Evolutionary conservation across 768 basidiomycete species (phyloP).

Genomic region (Lactarius hengduanensis): DNA sequence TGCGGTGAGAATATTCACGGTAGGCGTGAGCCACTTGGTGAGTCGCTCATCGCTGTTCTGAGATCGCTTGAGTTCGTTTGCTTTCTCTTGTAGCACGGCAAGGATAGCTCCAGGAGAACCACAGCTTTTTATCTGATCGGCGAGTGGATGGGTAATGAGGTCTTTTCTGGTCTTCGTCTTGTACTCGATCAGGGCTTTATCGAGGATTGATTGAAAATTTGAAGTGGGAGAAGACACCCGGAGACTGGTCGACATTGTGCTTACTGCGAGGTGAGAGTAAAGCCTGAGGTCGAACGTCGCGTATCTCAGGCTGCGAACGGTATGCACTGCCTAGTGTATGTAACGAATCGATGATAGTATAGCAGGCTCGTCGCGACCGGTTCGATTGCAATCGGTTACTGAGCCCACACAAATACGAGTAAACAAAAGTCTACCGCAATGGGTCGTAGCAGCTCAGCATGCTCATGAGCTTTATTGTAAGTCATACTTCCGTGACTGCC

Average conservation of each 20-base stretch:
- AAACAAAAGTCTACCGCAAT: too few species aligned
- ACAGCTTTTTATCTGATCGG: background rate
- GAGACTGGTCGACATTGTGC: background rate
- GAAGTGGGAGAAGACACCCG: background rate
- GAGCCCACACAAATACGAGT: too few species aligned
- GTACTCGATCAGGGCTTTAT: background rate
- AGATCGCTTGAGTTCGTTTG: background rate
- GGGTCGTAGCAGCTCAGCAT: too few species aligned
- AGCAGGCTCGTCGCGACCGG: too few species aligned
- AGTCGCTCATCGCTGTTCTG: background rate
- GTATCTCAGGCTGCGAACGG: too few species aligned
- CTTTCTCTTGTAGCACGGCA: background rate
- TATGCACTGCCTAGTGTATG: too few species aligned
- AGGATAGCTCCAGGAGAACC: slow-evolving; percentile 3
- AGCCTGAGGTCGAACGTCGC: background rate
- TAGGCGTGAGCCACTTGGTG: background rate
- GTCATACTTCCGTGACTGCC: too few species aligned
- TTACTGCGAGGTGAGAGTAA: too few species aligned
- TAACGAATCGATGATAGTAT: too few species aligned
- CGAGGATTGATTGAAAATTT: background rate
- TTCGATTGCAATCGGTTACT: too few species aligned
- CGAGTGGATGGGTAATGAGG: background rate
- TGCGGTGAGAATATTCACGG: background rate
- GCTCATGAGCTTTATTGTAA: too few species aligned
- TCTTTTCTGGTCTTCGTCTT: background rate